Percentiles rank a stretch among this genome's conserved stretches.
Evolutionary conservation across 2,329 filamentous ascomycete species (phyloP).

Genomic region (Ceratocystis diversiconidia): DNA sequence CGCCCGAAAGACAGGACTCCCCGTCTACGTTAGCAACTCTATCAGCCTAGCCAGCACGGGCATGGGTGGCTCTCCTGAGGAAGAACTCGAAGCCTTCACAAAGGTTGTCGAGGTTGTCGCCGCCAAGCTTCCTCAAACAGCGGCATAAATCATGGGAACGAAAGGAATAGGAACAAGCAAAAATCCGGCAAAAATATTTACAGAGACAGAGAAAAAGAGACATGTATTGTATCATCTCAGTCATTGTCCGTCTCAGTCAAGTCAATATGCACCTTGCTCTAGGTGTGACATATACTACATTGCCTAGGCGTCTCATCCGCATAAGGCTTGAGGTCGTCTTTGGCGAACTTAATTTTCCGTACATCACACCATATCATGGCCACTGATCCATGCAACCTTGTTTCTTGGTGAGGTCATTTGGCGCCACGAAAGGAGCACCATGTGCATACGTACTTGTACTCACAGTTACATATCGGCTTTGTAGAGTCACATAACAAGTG

Average conservation of each 20-base stretch:
- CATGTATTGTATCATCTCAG: neutral
- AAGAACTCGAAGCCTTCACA: slow-evolving; percentile 83
- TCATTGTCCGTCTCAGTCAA: neutral
- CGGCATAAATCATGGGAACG: neutral
- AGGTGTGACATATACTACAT: neutral
- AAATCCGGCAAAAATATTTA: neutral
- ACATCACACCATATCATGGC: neutral
- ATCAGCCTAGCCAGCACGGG: slow-evolving; percentile 61
- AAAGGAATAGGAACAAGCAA: neutral
- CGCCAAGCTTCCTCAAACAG: slow-evolving; percentile 21
- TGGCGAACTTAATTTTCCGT: neutral
- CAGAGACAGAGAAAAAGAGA: neutral
- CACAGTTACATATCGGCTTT: neutral
- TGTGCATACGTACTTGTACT: neutral
- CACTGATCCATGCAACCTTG: neutral
- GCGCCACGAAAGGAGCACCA: too few relatives aligned
- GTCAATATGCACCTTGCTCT: neutral
- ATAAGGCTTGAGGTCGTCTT: neutral
- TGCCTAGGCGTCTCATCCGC: neutral
- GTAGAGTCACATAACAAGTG: neutral
- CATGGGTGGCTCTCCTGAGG: slow-evolving; percentile 69
- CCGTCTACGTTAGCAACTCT: slow-evolving; percentile 84
- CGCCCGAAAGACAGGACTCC: slow-evolving; percentile 54
- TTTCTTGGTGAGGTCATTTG: neutral
- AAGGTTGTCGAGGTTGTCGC: slow-evolving; percentile 55